These are phyloP conservation scores for Capsicum rhomboideum DNA, from an alignment of 257 asterid species.

Conservation along the genomic window DNA sequence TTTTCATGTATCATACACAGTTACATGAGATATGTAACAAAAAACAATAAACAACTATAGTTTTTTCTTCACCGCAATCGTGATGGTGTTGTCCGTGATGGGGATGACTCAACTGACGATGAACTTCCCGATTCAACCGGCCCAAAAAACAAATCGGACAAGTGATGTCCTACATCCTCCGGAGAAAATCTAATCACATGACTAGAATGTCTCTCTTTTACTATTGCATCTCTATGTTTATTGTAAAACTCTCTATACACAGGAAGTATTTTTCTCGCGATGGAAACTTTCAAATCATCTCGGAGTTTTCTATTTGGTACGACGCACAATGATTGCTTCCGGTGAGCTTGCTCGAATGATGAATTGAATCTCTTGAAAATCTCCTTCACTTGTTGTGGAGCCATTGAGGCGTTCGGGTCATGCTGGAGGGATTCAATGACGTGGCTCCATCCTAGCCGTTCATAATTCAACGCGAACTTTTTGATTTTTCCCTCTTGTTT, in stretches of 20 bases:
- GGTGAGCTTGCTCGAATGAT: constrained; percentile 57
- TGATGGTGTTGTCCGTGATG: constrained; percentile 15
- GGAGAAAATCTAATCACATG: constrained; percentile 56
- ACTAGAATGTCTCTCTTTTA: constrained; percentile 28
- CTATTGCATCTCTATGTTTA: constrained; percentile 17
- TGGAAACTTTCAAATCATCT: constrained; percentile 36
- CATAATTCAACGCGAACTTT: constrained; percentile 42
- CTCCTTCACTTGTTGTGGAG: constrained; percentile 36
- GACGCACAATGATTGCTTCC: constrained; percentile 44
- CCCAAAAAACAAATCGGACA: constrained; percentile 58
- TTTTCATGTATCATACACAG: neutral
- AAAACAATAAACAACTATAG: neutral
- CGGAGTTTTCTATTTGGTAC: constrained; percentile 58
- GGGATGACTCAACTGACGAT: constrained; percentile 28
- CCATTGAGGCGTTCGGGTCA: constrained; percentile 25
- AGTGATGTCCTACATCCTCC: constrained; percentile 47
- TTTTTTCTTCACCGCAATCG: neutral
- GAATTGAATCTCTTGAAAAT: constrained; percentile 48
- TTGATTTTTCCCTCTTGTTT: constrained; percentile 51
- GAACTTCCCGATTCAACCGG: constrained; percentile 24
- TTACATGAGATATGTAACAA: neutral
- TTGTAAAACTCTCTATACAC: constrained; percentile 49
- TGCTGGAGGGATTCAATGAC: constrained; percentile 45
- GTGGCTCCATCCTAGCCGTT: constrained; percentile 68
- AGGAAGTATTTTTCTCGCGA: constrained; percentile 39